A percentile compares a stretch with the other conserved stretches of the same genome.
Conservation (phyloP, 331 rosid genomes). For the Pyracantha coccinea region DNA sequence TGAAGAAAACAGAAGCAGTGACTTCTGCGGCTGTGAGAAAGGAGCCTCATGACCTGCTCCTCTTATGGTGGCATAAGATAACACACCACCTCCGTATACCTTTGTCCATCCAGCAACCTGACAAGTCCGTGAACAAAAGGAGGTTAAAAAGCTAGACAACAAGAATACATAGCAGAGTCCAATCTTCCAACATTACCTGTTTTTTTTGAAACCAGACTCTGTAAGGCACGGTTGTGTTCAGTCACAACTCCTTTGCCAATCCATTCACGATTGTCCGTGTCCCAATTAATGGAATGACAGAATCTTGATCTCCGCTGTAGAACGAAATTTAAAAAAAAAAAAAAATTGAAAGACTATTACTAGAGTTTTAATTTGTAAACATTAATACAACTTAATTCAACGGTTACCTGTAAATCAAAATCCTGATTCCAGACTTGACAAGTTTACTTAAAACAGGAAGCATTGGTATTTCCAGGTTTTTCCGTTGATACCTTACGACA, state of each 20-base stretch:
- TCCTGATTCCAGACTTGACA: constrained; percentile 22
- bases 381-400: too few species aligned
- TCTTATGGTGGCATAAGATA: constrained; percentile 59
- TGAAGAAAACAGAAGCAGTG: constrained; percentile 34
- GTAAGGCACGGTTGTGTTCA: constrained; percentile 23
- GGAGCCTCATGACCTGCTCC: constrained; percentile 68
- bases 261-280: constrained; percentile 22
- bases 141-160: neutral
- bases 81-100: constrained; percentile 42
- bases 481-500: constrained; percentile 14
- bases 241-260: constrained; percentile 25
- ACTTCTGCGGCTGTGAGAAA: constrained; percentile 53
- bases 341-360: too few species aligned
- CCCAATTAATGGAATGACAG: constrained; percentile 30
- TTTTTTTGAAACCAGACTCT: constrained; percentile 27
- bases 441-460: constrained; percentile 20
- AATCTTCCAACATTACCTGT: constrained; percentile 4
- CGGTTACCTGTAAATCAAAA: constrained; percentile 31
- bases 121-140: neutral
- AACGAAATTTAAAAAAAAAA: neutral
- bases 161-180: neutral
- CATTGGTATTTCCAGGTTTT: constrained; percentile 13
- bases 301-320: constrained; percentile 42
- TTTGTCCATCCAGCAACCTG: constrained; percentile 76
- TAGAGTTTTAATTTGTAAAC: neutral